A percentile compares a stretch with the other conserved stretches of the same genome.
Evolutionary conservation across 2,329 filamentous ascomycete genomes (phyloP).

Genomic region (Penicillium sp.): DNA sequence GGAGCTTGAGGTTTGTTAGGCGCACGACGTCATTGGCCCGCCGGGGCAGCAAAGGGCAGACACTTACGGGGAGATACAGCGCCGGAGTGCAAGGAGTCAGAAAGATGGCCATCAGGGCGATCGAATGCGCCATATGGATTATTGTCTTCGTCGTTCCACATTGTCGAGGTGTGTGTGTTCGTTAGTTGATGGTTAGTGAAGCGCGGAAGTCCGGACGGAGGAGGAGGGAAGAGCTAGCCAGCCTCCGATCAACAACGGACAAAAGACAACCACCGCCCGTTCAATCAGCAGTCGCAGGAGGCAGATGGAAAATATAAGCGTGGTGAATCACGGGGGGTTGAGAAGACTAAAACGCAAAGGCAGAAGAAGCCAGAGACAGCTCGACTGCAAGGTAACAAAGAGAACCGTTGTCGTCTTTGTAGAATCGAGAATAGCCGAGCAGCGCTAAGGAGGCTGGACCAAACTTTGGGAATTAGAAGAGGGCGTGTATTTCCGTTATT

Average conservation of each 20-base stretch:
- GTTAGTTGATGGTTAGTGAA: not conserved
- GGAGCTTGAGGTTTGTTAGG: constrained; percentile 31
- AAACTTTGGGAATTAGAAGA: not conserved
- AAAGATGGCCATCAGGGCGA: constrained; percentile 73
- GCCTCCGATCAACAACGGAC: not conserved
- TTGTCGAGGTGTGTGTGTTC: constrained; percentile 40
- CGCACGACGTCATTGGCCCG: constrained; percentile 3
- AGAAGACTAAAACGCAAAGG: not conserved
- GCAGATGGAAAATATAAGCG: not conserved
- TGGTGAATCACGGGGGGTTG: not conserved
- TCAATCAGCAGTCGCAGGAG: not conserved
- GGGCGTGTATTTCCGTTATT: not conserved
- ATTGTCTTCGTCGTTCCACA: constrained; percentile 99
- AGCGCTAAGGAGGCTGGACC: not conserved
- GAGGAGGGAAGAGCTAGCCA: not conserved
- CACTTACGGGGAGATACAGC: constrained; percentile 51
- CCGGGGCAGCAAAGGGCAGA: not conserved
- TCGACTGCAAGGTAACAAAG: not conserved
- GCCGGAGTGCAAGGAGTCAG: constrained; percentile 60
- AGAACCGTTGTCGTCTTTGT: not conserved
- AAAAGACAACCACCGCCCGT: not conserved
- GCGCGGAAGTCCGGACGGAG: not conserved
- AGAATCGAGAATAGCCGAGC: not conserved
- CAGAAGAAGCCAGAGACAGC: not conserved
- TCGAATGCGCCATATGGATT: constrained; percentile 96